A percentile compares a stretch with the other conserved stretches of the same genome.
Conservation (phyloP, 2,329 filamentous ascomycete species). For the Biscogniauxia sp. region DNA sequence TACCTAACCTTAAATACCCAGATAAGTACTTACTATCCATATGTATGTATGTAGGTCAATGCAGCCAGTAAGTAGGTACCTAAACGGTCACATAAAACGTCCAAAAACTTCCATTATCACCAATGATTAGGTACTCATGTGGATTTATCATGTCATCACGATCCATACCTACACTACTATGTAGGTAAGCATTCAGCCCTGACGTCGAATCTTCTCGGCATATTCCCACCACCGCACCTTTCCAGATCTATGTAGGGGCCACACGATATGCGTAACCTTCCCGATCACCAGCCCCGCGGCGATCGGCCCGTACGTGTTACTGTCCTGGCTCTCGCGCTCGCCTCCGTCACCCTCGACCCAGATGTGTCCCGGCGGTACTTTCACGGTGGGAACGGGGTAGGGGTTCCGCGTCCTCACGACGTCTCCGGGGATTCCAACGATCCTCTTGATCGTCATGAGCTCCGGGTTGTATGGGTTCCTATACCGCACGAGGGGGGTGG, state of each 20-base stretch:
- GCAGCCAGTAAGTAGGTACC: too few relatives aligned
- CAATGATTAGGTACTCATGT: too few relatives aligned
- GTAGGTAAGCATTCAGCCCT: conserved; percentile 1
- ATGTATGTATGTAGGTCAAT: too few relatives aligned
- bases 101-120: too few relatives aligned
- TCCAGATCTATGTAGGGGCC: conserved; percentile 61
- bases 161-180: too few relatives aligned
- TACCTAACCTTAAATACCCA: too few relatives aligned
- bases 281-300: conserved; percentile 73
- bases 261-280: conserved; percentile 68
- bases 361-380: conserved; percentile 78
- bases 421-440: conserved; percentile 80
- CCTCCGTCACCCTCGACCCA: conserved; percentile 94
- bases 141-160: too few relatives aligned
- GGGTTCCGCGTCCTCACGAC: conserved; percentile 64
- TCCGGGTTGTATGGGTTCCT: conserved; percentile 73
- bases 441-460: conserved; percentile 71
- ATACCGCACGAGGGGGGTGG: background rate
- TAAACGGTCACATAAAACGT: too few relatives aligned
- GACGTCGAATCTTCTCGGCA: conserved; percentile 26
- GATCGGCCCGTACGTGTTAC: conserved; percentile 86
- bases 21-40: too few relatives aligned
- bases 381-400: conserved; percentile 54
- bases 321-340: conserved; percentile 70
- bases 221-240: conserved; percentile 58